Evolutionary conservation across 352 stramenopile species (phyloP), one percentile per base, ranked within the genome.

Genomic region (Phytophthora chlamydospora): DNA sequence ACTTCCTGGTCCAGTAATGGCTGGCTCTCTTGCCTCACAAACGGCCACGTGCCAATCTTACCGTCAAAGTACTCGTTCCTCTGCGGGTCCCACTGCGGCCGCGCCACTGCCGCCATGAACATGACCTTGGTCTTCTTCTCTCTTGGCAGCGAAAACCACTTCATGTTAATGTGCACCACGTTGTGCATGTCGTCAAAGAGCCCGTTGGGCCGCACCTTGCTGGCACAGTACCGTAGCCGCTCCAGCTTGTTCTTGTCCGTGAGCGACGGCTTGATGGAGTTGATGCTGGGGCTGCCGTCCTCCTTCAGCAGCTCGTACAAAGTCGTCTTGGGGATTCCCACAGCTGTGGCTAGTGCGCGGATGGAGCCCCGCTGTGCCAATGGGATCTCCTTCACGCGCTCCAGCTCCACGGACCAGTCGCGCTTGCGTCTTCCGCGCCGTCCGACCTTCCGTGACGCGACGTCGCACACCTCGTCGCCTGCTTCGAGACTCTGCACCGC

Each of bases 1-100:
- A 9, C 27, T 2, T 51, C 46, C 13, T 60, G 6, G 17, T 0
- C 12, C 4, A 14, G 41, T 14, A 42, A 12, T 10, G 47, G 17
- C 31, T 51, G 39, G 11, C 34, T 21, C 10, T 64, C 44, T 56
- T 73, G 50, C 17, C 68, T 44, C 14, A 80, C 57, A 60, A 80
- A 80, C 14, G 69, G 62, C 72, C 75, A 84, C 5, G 63, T 73
- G 16, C 75, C 75, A 39, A 84, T 67, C 46, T 81, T 84, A 13
- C 75, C 75, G 46, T 79, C 55, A 59, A 78, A 84, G 43, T 64
- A 71, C 11, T 50, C 46, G 14, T 62, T 64, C 43, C 58, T 77
- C 10, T 68, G 47, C 2, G 52, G 49, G 32, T 80, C 70, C 61
- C 64, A 84, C 24, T 80, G 71, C n/a, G 75, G 75, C 11, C 71